Evolutionary conservation across 1,139 yeast genomes (phyloP), one percentile per base, ranked within the genome.

Genomic region (Pichia sp.): DNA sequence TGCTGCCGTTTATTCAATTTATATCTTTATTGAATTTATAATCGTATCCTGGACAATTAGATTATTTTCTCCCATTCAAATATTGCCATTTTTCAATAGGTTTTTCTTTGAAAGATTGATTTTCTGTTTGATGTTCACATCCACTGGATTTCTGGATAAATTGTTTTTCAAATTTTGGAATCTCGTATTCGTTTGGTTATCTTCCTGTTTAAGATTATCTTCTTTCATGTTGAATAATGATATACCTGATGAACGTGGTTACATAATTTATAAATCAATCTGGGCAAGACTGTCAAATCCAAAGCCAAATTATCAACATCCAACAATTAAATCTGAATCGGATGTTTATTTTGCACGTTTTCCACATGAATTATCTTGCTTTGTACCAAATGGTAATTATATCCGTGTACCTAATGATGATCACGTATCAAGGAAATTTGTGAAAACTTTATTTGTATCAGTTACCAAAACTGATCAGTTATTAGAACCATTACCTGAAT

Each of bases 341-440:
- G 55, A 60, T 14, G 62, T 60, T 10, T 65, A 73, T 8, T 84
- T 85, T 60, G 60, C 66, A 25, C 69, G 71, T 10, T 66, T 77
- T 52, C 69, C 74, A 1, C 45, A 46, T 5, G 65, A 73, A 0
- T 70, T 70, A 42, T 81, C 85, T 3, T 75, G 72, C 48, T 87
- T 86, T 64, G 78, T 84, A 3, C 89, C 89, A 1, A 84, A 88
- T 68, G 99, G 99, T 3, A 73, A 73, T 47, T 85, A 80, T 62
- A 81, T 90, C 41, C 79, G 99, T 51, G 99, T 91, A 0, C 99
- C 99, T 1, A 85, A 81, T 54, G 79, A 80, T 56, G 97, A 90
- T 63, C 82, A 83, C 11, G 81, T 86, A 29, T 80, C 95, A 0
- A 73, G 90, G 57, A 77, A 74, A 46, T 80, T 75, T 58, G 77